These are phyloP conservation scores for Fusarium torreyae DNA, from an alignment of 2,329 filamentous ascomycete species.

Conservation along the genomic window DNA sequence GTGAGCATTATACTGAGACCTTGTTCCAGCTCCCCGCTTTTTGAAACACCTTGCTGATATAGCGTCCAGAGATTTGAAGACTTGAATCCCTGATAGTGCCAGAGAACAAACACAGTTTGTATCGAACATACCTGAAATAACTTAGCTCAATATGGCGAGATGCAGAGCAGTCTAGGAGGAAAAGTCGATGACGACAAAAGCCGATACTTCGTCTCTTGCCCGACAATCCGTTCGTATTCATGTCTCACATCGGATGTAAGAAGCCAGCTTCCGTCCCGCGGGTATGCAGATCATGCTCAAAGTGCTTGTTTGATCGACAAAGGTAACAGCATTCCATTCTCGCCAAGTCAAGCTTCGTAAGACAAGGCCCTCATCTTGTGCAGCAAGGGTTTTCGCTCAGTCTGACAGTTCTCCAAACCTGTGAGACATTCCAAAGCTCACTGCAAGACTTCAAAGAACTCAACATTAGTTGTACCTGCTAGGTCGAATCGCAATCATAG, in stretches of 20 bases:
- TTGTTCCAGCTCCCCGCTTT: background rate
- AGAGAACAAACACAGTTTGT: no score
- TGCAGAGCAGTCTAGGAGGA: no score
- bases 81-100: no score
- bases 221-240: background rate
- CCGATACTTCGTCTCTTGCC: background rate
- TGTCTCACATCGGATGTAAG: background rate
- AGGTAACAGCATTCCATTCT: no score
- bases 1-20: background rate
- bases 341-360: background rate
- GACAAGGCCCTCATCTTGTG: background rate
- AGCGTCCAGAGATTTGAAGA: no score
- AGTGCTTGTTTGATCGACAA: background rate
- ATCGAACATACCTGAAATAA: no score
- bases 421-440: background rate
- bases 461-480: no score
- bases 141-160: no score
- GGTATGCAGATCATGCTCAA: background rate
- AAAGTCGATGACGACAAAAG: background rate
- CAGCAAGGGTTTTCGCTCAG: background rate
- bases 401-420: background rate
- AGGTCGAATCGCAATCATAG: no score
- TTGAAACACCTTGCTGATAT: background rate
- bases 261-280: background rate
- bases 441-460: background rate